These are phyloP conservation scores for Ramaria sp. DNA, from an alignment of 768 basidiomycete genomes.

Conservation along the genomic window DNA sequence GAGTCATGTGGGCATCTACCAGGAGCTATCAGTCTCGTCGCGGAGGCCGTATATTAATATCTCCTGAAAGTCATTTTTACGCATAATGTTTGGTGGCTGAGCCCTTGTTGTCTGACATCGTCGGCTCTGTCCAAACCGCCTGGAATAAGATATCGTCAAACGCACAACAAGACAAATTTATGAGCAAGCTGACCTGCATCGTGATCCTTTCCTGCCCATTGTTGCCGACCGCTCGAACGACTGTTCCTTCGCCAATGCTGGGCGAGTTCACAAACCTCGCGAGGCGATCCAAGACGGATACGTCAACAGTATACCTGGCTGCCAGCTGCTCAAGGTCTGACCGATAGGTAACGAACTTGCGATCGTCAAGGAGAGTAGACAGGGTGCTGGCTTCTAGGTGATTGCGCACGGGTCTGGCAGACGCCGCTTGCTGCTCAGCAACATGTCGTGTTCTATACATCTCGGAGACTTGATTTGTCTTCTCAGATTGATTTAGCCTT, in stretches of 20 bases:
- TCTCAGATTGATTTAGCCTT: not conserved
- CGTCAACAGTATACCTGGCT: conserved; percentile 43
- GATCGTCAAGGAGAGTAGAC: conserved; percentile 49
- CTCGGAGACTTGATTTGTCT: conserved; percentile 25
- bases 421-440: conserved; percentile 46
- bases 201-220: conserved; percentile 41
- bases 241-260: conserved; percentile 40
- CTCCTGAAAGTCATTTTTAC: too few relatives aligned
- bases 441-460: conserved; percentile 44
- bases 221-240: conserved; percentile 33
- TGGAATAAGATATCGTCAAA: not conserved
- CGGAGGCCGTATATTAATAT: too few relatives aligned
- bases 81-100: too few relatives aligned
- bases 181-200: conserved; percentile 32
- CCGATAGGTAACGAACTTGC: conserved; percentile 35
- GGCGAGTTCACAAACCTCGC: conserved; percentile 53
- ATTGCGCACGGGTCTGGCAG: conserved; percentile 33
- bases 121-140: conserved; percentile 5
- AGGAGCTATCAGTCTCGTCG: too few relatives aligned
- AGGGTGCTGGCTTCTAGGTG: conserved; percentile 44
- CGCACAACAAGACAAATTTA: not conserved
- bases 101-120: not conserved
- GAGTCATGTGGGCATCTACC: too few relatives aligned
- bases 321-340: conserved; percentile 42
- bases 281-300: conserved; percentile 38